Conservation (phyloP, 73 alveolate species). For the Effrenium voratum region DNA sequence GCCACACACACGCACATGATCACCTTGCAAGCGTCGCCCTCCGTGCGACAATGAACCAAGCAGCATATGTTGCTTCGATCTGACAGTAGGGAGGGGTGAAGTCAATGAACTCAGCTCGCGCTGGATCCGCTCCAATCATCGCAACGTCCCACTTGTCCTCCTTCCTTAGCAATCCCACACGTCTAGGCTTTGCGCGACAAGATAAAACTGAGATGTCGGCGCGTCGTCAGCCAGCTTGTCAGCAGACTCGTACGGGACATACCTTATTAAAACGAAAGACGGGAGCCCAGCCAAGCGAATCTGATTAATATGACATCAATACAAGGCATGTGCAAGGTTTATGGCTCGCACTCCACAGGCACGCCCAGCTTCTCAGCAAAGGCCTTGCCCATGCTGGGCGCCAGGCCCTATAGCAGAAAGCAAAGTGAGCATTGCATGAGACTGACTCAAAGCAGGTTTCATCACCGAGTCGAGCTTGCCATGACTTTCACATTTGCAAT, state of each 20-base stretch:
- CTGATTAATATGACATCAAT: background rate
- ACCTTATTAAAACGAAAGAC: background rate
- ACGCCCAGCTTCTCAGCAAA: slow-evolving; percentile 93
- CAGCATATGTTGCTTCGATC: slow-evolving; percentile 84
- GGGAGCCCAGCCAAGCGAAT: background rate
- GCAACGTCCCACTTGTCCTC: slow-evolving; percentile 94
- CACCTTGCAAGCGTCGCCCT: too few species aligned
- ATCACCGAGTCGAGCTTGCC: too few species aligned
- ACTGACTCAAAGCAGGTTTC: background rate
- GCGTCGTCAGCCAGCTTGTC: slow-evolving; percentile 94
- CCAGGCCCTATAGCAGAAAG: slow-evolving; percentile 15
- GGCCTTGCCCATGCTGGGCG: slow-evolving; percentile 88
- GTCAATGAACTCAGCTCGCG: slow-evolving; percentile 85
- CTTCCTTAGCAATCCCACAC: background rate
- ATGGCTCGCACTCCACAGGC: slow-evolving; percentile 55
- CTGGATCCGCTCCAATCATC: slow-evolving; percentile 92
- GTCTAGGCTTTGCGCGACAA: background rate
- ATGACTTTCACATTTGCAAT: too few species aligned
- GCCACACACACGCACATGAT: background rate
- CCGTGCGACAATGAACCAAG: background rate
- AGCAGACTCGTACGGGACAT: slow-evolving; percentile 64
- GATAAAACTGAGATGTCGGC: background rate
- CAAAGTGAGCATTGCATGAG: background rate
- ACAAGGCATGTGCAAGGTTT: background rate
- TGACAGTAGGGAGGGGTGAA: slow-evolving; percentile 89